Base-by-base conservation (phyloP, 495 filamentous ascomycete genomes). In the Lasiosphaeria hispida region DNA sequence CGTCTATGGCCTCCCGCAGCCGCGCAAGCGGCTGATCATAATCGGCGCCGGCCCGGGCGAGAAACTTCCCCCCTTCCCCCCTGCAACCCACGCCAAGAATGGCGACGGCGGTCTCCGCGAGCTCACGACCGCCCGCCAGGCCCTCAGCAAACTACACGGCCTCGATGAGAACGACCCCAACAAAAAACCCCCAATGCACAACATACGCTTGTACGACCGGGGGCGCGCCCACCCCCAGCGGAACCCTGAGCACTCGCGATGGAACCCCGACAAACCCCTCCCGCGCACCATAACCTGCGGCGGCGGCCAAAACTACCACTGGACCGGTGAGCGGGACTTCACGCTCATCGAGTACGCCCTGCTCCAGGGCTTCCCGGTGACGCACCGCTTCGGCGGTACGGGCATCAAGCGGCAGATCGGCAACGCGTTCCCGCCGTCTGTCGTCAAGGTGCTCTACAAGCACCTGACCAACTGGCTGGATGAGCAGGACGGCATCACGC, bases 11-110 rank as follows among this genome's bases (percentile, higher is more conserved):
- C 65, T 73, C 0, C 68, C 77, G 0, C 75, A 77, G 48, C 61
- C 68, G 2, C 65, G 77, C 0, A 64, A 66, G 53, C 77, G 94
- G 4, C 64, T 96, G 2, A 74, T 97, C 18, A 82, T 96, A 18
- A 83, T 97, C 41, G 92, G 89, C 0, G 81, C 92, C 8, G 88
- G 85, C 18, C 88, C 89, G 0, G 93, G 92, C 0, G 90, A 92
- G 62, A 72, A 67, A 0, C 82, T 97, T 0, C 91, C 91, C 0
- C 63, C 75, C 0, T 89, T 92, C 43, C 90, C 92, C 0, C 35
- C 63, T 0, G 78, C 85, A 0, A 96, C 88, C 0, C 88, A 96
- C 63, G 72, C 76, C n/a, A 55, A 71, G 13, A 82, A 77, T 0
- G 84, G 85, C 35, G 15, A 13, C 0, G 49, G 41, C 7, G 60